Evolutionary conservation across 2,329 filamentous ascomycete genomes (phyloP), one percentile per base, ranked within the genome.

Genomic region (Reticulascus tulasneorum): DNA sequence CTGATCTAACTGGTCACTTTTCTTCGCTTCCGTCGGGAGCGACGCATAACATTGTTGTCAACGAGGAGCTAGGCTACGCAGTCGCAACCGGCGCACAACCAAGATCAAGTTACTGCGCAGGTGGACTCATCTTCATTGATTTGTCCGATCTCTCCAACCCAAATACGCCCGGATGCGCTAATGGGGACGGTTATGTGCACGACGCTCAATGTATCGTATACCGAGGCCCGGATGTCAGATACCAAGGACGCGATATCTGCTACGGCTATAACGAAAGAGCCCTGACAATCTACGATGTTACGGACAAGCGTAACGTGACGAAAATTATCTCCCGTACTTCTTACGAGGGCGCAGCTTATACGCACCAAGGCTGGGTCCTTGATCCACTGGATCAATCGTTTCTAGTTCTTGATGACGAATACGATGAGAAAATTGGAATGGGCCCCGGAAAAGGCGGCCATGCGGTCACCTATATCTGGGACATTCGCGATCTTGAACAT

Each of bases 181-280:
- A 61, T 9, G 54, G 62, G 2, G 75, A 80, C 37, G 75, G 75
- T 2, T 79, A 79, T 33, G 75, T 79, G 3, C 76, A 79, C 47
- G 75, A 80, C 40, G 76, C 75, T 1, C 74, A 79, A 48, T 79
- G 75, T 42, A 54, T 79, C 18, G 65, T 71, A 19, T 77, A 77
- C 49, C 64, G 61, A 7, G 73, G 74, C 1, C 72, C 73, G 1
- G 67, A 76, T 40, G 55, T 53, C 17, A 48, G 60, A 17, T 77
- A 69, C 51, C 51, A 56, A 4, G 70, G 66, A 17, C 60, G 56
- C 3, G 70, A 77, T 35, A 73, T 77, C 47, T 77, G 73, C 64
- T 76, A 74, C 48, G 69, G 64, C 40, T 77, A 73, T 59, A 75
- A 76, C 47, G 67, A 73, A 42, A 68, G 73, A 45, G 66, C 64